Base-by-base conservation (phyloP, 306 rosid genomes). In the Quercus wislizeni region DNA sequence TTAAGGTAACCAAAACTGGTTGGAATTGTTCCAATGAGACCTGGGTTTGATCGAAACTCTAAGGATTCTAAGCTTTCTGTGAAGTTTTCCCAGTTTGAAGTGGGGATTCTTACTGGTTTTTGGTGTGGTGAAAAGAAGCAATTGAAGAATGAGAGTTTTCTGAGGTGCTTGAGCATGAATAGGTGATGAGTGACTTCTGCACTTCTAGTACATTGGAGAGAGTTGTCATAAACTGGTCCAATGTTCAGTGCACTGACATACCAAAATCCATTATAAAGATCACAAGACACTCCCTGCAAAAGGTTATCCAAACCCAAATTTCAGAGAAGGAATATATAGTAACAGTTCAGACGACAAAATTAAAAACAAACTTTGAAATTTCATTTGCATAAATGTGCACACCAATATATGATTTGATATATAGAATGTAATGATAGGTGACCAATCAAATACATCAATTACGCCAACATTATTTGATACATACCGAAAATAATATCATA, bases 231-330 rank as follows among this genome's bases (percentile, higher is more conserved):
- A 84, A 81, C 55, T 27, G 82, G 89, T 62, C 92, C 90, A 62
- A 88, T 71, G 80, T 73, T 84, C 27, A 86, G 33, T 43, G 10
- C 82, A 46, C 80, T 72, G 17, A 86, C 83, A 79, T 86, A 84
- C 92, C 92, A 88, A 69, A 84, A 82, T 11, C 83, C 83, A 71
- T 84, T 80, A 76, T 79, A 86, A 55, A 65, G 87, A 73, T 88
- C 90, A 82, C 92, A 88, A 14, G 83, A 77, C 73, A 86, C 85
- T 54, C 92, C 92, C 90, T 86, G 85, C n/a, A 74, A 8, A 64
- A 64, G 21, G 11, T 64, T 15, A 38, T 30, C 23, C 43, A 17
- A 64, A 15, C 9, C 46, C 17, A 17, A 64, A 27, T 59, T 31
- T 64, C 19, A 64, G 7, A 20, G 31, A 30, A 15, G 46, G 46